A percentile compares a stretch with the other conserved stretches of the same genome.
phyloP scores from a whole-genome alignment of 2,329 filamentous ascomycete species.

The Arthrobotrys entomopaga region DNA sequence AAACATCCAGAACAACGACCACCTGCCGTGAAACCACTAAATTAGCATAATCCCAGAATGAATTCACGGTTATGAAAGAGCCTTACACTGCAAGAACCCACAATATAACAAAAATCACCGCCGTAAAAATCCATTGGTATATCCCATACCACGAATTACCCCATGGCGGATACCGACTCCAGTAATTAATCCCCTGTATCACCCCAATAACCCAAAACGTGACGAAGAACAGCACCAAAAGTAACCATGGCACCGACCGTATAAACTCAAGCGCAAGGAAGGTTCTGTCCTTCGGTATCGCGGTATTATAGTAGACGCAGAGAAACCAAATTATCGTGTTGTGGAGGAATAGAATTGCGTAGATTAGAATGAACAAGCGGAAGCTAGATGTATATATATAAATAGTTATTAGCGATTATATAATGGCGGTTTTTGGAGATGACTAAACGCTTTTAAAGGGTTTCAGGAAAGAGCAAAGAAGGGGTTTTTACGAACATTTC shows the following conservation, averaged over 20 bases:
- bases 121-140: not conserved
- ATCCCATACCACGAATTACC: not conserved
- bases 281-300: constrained; percentile 10
- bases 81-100: constrained; percentile 20
- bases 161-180: not conserved
- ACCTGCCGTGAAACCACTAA: constrained; percentile 8
- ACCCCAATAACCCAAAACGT: not conserved
- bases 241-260: constrained; percentile 19
- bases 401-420: not conserved
- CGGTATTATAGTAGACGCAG: constrained; percentile 44
- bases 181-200: not conserved
- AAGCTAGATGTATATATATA: not conserved
- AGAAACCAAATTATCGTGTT: constrained; percentile 31
- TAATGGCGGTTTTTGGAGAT: no score
- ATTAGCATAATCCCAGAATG: not conserved
- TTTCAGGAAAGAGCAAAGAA: no score
- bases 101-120: not conserved
- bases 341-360: constrained; percentile 17
- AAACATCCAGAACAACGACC: constrained; percentile 37
- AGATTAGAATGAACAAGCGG: constrained; percentile 9
- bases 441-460: no score
- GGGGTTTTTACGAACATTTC: constrained; percentile 24
- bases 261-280: constrained; percentile 26
- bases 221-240: not conserved
- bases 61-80: not conserved